These are phyloP conservation scores for Lobosporangium transversale DNA, from an alignment of 192 early-diverging fungal species.

Conservation along the genomic window DNA sequence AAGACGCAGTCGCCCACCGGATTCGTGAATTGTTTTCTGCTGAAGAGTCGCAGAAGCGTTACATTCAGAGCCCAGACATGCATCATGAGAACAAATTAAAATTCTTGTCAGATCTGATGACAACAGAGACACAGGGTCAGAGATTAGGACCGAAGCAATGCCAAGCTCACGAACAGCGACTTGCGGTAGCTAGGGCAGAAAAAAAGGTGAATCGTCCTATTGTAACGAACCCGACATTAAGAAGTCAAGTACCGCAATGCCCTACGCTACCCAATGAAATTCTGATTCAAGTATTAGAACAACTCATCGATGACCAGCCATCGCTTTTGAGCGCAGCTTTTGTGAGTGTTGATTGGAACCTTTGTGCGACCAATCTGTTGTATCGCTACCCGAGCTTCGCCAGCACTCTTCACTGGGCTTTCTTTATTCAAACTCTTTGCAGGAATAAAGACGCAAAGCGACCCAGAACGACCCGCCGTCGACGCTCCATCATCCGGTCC, in stretches of 20 bases:
- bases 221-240: no score
- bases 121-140: no score
- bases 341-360: conserved; percentile 56
- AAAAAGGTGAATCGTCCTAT: conserved; percentile 3
- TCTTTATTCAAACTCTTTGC: conserved; percentile 55
- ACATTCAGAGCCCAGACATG: no score
- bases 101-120: no score
- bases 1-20: conserved; percentile 13
- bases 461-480: conserved; percentile 15
- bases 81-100: no score
- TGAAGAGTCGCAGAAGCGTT: not conserved
- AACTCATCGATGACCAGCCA: conserved; percentile 30
- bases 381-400: conserved; percentile 52
- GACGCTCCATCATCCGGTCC: conserved; percentile 12
- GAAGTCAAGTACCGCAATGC: no score
- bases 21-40: conserved; percentile 8
- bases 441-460: conserved; percentile 26
- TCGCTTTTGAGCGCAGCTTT: conserved; percentile 41
- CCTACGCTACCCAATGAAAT: conserved; percentile 53
- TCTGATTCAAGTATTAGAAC: conserved; percentile 54
- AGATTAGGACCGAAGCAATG: not conserved
- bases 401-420: conserved; percentile 59
- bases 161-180: not conserved
- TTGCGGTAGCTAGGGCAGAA: conserved; percentile 16
- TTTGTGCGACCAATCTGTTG: conserved; percentile 51